Base-by-base conservation (phyloP, 2,329 filamentous ascomycete genomes). In the Boeremia lycopersici region DNA sequence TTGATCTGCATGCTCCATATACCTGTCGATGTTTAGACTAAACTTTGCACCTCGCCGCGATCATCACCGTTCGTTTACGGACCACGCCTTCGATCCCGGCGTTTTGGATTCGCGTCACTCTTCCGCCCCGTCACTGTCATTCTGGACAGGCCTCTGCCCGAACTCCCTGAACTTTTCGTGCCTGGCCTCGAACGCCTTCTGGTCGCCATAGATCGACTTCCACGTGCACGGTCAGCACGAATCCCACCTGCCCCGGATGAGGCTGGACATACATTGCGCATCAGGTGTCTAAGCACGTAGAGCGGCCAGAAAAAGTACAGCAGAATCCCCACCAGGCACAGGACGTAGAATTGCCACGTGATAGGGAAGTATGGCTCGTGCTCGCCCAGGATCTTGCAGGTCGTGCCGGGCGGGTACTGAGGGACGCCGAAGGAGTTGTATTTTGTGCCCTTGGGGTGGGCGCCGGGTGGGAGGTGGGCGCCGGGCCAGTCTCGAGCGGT, bases 181-280 rank as follows among this genome's bases (percentile, higher is more conserved):
- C 7, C 35, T 49, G 17, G 23, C 13, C 46, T 49, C 38, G 25
- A 28, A 49, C 5, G 13, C 13, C 10, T 49, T 30, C 5, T 34
- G 23, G 23, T 36, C 31, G 5, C 46, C 46, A 19, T 28, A 42
- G 25, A 49, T 33, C 19, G 46, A 49, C 46, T 49, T 35, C 46
- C 2, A 17, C n/a, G n/a, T 47, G n/a, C 26, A 15, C n/a, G n/a
- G 29, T 49, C 38, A 49, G 46, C 46, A 49, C 26, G 26, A 19
- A 39, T 23, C 26, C 9, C 19, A n/a, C 25, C 17, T 31, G 19
- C 17, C 19, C 36, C 19, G 12, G 6, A 1, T 26, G 6, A 13
- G 11, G 13, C 1, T 25, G 5, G 8, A 28, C 43, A 5, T 30
- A 49, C 46, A 30, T 30, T 42, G 23, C 30, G 38, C 25, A 41